Conservation (phyloP, 192 early-diverging fungal species). For the Diversispora eburnea region DNA sequence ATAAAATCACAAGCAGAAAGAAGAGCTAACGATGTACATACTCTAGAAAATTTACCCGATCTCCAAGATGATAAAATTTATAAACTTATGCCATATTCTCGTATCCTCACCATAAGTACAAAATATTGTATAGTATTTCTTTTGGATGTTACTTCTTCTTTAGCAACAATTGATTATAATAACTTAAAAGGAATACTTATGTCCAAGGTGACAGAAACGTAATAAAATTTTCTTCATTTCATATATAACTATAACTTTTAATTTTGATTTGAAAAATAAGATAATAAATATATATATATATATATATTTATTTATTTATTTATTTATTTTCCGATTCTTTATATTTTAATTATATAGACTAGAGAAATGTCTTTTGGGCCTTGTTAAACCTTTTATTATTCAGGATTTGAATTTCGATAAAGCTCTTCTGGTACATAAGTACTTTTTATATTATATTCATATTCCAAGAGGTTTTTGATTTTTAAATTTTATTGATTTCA, state of each 20-base stretch:
- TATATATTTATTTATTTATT: neutral
- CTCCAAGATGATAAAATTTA: slow-evolving; percentile 28
- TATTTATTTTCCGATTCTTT: neutral
- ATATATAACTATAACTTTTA: no score
- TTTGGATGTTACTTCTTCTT: slow-evolving; percentile 65
- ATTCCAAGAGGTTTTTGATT: no score
- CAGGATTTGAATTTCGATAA: slow-evolving; percentile 20
- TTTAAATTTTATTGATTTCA: neutral
- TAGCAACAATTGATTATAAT: slow-evolving; percentile 53
- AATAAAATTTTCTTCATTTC: neutral
- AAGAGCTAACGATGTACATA: slow-evolving; percentile 17
- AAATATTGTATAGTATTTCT: slow-evolving; percentile 65
- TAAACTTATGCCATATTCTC: slow-evolving; percentile 64
- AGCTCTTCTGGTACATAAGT: neutral
- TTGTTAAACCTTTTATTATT: slow-evolving; percentile 37
- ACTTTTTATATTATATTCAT: no score
- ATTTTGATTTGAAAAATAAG: neutral
- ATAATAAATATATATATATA: neutral
- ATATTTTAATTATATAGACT: neutral
- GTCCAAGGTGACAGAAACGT: slow-evolving; percentile 51
- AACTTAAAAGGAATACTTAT: slow-evolving; percentile 43
- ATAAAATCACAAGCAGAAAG: slow-evolving; percentile 22
- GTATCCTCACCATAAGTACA: slow-evolving; percentile 52
- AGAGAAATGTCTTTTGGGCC: neutral
- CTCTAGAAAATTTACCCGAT: slow-evolving; percentile 21